Conservation (phyloP, 179 eudicot species). For the Beta corolliflora region DNA sequence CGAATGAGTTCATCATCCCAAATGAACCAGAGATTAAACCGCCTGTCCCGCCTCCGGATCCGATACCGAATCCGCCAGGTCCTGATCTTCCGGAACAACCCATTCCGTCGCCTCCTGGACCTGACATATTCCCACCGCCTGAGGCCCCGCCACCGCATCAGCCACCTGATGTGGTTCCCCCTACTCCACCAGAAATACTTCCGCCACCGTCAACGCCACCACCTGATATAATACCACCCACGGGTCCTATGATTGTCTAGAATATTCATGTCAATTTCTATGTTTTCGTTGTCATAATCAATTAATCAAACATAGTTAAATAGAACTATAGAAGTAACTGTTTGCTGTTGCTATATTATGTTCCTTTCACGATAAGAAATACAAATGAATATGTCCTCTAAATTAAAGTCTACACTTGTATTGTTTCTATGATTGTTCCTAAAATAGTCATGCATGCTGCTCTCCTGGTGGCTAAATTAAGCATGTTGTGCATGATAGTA, state of each 20-base stretch:
- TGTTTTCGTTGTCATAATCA: not conserved
- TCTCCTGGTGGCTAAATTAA: too few relatives aligned
- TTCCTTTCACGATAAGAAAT: too few relatives aligned
- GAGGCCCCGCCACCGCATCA: conserved; percentile 15
- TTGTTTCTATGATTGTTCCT: too few relatives aligned
- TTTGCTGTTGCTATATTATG: not conserved
- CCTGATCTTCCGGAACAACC: conserved; percentile 29
- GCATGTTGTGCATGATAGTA: too few relatives aligned
- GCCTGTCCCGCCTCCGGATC: conserved; percentile 4
- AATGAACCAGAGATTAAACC: conserved; percentile 18
- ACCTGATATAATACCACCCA: conserved; percentile 27
- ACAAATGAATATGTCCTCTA: too few relatives aligned
- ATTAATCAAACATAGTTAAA: too few relatives aligned
- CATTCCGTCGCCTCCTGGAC: conserved; percentile 35
- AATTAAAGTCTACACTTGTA: too few relatives aligned
- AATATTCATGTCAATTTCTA: not conserved
- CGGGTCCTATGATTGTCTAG: conserved; percentile 24
- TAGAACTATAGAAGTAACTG: too few relatives aligned
- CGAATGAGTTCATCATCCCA: conserved; percentile 3
- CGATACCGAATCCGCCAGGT: conserved; percentile 25
- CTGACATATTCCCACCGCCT: conserved; percentile 31
- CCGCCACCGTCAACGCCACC: conserved; percentile 29
- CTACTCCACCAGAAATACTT: conserved; percentile 15
- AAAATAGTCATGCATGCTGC: too few relatives aligned
- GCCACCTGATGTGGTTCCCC: conserved; percentile 28